Evolutionary conservation across 805 yeast genomes (phyloP).

Genomic region (Kuraishia floccosa): DNA sequence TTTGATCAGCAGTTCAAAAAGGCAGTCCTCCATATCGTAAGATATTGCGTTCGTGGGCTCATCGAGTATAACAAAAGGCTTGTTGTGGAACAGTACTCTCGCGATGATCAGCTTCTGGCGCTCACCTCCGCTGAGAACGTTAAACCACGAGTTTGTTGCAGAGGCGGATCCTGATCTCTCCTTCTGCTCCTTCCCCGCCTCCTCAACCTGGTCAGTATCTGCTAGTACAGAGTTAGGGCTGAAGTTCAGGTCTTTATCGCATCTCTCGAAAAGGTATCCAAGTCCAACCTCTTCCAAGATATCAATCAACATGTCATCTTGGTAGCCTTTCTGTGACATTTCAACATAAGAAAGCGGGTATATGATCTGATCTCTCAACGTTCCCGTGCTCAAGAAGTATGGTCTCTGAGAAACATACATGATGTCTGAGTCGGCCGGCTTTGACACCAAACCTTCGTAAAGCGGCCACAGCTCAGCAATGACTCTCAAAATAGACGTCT

Average conservation of each 20-base stretch:
- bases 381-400: slow-evolving; percentile 65
- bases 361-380: slow-evolving; percentile 82
- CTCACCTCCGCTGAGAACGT: slow-evolving; percentile 93
- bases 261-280: slow-evolving; percentile 68
- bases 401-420: slow-evolving; percentile 80
- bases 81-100: slow-evolving; percentile 68
- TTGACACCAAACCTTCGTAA: slow-evolving; percentile 71
- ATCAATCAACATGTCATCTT: slow-evolving; percentile 57
- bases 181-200: slow-evolving; percentile 1
- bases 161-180: slow-evolving; percentile 3
- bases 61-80: slow-evolving; percentile 74
- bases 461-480: slow-evolving; percentile 90
- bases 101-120: slow-evolving; percentile 87
- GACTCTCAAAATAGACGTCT: slow-evolving; percentile 74
- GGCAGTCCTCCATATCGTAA: slow-evolving; percentile 78
- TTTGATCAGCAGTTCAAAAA: slow-evolving; percentile 63
- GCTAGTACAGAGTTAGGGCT: slow-evolving; percentile 13
- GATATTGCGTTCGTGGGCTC: slow-evolving; percentile 93
- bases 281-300: slow-evolving; percentile 68
- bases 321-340: slow-evolving; percentile 60
- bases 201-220: not conserved
- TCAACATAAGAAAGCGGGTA: slow-evolving; percentile 76
- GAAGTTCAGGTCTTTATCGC: slow-evolving; percentile 36
- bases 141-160: slow-evolving; percentile 45
- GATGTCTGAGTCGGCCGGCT: slow-evolving; percentile 60